phyloP scores from a whole-genome alignment of 2,329 filamentous ascomycete genomes.

The Colletotrichum graminicola region DNA sequence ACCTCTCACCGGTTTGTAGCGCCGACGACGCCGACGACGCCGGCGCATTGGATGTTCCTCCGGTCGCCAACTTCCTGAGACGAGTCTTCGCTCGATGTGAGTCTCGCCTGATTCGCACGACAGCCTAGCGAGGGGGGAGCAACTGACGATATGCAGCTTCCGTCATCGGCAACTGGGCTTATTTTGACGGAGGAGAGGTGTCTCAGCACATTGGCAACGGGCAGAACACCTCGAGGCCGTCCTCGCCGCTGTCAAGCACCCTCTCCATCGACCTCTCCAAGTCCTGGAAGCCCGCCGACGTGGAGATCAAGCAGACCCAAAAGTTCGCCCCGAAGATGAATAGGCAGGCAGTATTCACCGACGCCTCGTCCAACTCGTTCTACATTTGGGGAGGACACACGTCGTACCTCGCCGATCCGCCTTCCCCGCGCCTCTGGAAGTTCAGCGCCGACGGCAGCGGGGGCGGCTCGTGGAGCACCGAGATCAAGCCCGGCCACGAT shows the following conservation, averaged over 20 bases:
- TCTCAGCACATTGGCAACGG: constrained; percentile 21
- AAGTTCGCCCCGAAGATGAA: constrained; percentile 38
- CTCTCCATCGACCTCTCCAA: constrained; percentile 41
- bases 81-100: constrained; percentile 30
- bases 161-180: constrained; percentile 31
- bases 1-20: constrained; percentile 9
- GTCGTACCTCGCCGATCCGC: constrained; percentile 13
- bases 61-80: constrained; percentile 19
- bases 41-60: constrained; percentile 23
- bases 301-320: constrained; percentile 28
- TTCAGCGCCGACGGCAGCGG: constrained; percentile 38
- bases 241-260: constrained; percentile 21
- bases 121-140: not conserved
- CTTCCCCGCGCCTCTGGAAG: constrained; percentile 34
- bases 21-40: constrained; percentile 28
- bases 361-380: constrained; percentile 24
- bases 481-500: constrained; percentile 28
- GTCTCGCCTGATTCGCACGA: not conserved
- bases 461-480: constrained; percentile 40
- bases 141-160: constrained; percentile 26
- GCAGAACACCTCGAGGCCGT: constrained; percentile 18
- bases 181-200: constrained; percentile 39
- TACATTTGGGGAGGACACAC: constrained; percentile 43
- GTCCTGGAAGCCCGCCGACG: constrained; percentile 35
- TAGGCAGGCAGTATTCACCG: constrained; percentile 33